Evolutionary conservation across 169 alveolate genomes (phyloP).

Genomic region (Plasmodium gallinaceum): DNA sequence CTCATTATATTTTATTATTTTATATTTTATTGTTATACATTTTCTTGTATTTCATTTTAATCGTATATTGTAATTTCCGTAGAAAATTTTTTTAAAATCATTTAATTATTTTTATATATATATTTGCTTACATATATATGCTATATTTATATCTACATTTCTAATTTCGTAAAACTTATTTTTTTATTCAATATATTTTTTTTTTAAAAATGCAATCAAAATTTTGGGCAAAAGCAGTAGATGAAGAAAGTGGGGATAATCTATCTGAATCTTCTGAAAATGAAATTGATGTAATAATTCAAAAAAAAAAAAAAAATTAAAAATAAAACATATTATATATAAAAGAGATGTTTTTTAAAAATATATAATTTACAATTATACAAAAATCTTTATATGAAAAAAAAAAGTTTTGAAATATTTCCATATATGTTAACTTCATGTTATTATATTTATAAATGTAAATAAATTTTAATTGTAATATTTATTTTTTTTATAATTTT

Average conservation of each 20-base stretch:
- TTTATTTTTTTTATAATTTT: too few species aligned
- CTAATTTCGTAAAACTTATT: too few species aligned
- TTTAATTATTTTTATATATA: not conserved
- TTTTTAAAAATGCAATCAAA: constrained; percentile 85
- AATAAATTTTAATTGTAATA: too few species aligned
- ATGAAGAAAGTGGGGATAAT: constrained; percentile 75
- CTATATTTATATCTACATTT: constrained; percentile 4
- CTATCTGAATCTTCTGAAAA: constrained; percentile 63
- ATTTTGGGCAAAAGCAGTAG: constrained; percentile 91
- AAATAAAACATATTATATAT: not conserved
- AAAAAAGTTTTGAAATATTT: constrained; percentile 77
- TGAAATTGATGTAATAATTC: constrained; percentile 59
- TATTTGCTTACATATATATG: not conserved
- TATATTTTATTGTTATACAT: not conserved
- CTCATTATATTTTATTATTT: not conserved
- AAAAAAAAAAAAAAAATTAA: constrained; percentile 20
- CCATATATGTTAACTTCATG: not conserved
- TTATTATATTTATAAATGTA: too few species aligned
- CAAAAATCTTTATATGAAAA: not conserved
- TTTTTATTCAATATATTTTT: not conserved
- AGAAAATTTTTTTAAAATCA: not conserved
- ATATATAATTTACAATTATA: too few species aligned
- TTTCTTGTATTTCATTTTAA: too few species aligned
- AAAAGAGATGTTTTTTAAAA: too few species aligned
- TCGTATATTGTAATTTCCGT: constrained; percentile 5